Evolutionary conservation across 192 early-diverging fungal genomes (phyloP).

Genomic region (Coemansia furcata): DNA sequence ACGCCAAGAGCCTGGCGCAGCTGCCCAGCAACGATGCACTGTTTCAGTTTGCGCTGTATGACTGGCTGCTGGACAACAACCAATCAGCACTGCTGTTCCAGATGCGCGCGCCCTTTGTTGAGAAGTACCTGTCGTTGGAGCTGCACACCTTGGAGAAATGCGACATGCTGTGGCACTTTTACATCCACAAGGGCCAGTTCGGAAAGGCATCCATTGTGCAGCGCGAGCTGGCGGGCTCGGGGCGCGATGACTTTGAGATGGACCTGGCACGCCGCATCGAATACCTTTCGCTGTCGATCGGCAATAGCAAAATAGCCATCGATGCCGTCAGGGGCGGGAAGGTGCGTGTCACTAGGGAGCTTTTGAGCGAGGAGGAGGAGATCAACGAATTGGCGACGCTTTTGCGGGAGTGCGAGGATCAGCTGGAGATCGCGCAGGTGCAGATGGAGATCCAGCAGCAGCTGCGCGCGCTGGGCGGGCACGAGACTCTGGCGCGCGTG

Average conservation of each 20-base stretch:
- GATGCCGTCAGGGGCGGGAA: conserved; percentile 23
- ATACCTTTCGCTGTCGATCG: conserved; percentile 64
- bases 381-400: conserved; percentile 44
- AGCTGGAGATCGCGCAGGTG: conserved; percentile 60
- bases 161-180: conserved; percentile 69
- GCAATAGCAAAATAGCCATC: conserved; percentile 62
- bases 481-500: conserved; percentile 7
- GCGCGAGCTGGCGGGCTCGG: conserved; percentile 39
- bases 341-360: background rate
- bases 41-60: conserved; percentile 66
- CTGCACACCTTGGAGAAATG: conserved; percentile 51
- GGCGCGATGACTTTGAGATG: conserved; percentile 19
- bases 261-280: conserved; percentile 54
- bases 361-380: conserved; percentile 26
- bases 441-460: conserved; percentile 55
- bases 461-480: conserved; percentile 5
- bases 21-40: conserved; percentile 56
- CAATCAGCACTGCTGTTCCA: conserved; percentile 54
- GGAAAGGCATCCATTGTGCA: conserved; percentile 59
- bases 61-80: conserved; percentile 59
- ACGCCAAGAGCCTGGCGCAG: conserved; percentile 11
- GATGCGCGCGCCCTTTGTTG: conserved; percentile 48
- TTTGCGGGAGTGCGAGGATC: conserved; percentile 57
- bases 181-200: conserved; percentile 58
- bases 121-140: conserved; percentile 53